A percentile compares a stretch with the other conserved stretches of the same genome.
Conservation (phyloP, 1,284 basidiomycete genomes). For the Trichosporon sp. region DNA sequence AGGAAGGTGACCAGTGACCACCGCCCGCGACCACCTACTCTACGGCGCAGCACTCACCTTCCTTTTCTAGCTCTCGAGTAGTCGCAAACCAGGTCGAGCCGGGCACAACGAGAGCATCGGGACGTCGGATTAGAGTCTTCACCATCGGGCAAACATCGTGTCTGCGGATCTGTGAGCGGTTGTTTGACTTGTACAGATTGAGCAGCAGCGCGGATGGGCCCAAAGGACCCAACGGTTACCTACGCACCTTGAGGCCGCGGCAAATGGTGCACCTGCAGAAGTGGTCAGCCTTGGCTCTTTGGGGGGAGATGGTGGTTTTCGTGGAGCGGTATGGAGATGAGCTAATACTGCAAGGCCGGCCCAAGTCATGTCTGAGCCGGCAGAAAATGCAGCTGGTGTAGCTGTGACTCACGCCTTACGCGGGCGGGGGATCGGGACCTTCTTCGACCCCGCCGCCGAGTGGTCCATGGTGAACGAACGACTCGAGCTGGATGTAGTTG, state of each 20-base stretch:
- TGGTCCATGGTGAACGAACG: background rate
- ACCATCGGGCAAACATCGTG: constrained; percentile 17
- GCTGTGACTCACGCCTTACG: constrained; percentile 19
- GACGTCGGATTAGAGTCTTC: constrained; percentile 16
- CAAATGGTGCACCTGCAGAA: constrained; percentile 13
- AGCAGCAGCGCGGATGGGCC: background rate
- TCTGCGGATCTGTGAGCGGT: constrained; percentile 5
- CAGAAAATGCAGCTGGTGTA: background rate
- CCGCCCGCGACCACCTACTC: background rate
- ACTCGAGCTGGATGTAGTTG: background rate
- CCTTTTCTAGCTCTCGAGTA: constrained; percentile 15
- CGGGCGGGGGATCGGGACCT: constrained; percentile 15
- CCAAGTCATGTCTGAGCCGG: background rate
- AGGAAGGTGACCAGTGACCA: background rate
- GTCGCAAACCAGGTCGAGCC: constrained; percentile 14
- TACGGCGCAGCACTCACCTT: constrained; percentile 3
- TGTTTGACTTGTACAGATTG: background rate
- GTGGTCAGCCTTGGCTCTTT: constrained; percentile 4
- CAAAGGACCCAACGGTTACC: background rate
- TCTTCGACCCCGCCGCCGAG: constrained; percentile 6
- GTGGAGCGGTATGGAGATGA: background rate
- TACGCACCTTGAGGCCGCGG: constrained; percentile 15
- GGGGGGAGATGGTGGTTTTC: background rate
- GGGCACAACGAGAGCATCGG: constrained; percentile 18
- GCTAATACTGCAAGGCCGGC: background rate